Percentiles rank a stretch among this genome's conserved stretches.
Evolutionary conservation across 228 moss, liverwort and hornwort genomes (phyloP).

Genomic region (Sphagnum fallax): DNA sequence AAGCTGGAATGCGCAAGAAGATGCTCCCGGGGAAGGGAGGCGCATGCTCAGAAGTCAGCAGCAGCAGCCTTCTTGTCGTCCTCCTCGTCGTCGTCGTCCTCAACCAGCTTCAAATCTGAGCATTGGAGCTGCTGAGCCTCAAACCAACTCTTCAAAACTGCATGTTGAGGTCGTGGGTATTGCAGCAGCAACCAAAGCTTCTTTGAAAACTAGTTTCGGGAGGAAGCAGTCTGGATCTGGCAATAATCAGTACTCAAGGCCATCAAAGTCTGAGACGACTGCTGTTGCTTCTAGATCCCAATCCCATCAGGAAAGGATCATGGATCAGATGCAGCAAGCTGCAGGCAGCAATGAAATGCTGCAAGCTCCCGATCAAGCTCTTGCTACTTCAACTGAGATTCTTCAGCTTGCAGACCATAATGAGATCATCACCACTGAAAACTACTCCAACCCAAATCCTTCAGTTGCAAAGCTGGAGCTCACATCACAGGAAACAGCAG

Average conservation of each 20-base stretch:
- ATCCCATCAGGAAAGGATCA: background rate
- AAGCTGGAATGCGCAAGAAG: conserved; percentile 21
- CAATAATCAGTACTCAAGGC: background rate
- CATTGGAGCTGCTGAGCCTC: too few relatives aligned
- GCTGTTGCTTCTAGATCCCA: too few relatives aligned
- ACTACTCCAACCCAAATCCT: too few relatives aligned
- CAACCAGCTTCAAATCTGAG: background rate
- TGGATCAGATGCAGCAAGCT: background rate
- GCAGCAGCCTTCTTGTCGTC: conserved; percentile 6
- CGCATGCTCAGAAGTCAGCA: conserved; percentile 15
- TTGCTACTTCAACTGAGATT: too few relatives aligned
- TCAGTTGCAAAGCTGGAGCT: too few relatives aligned
- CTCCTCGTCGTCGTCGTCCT: conserved; percentile 2
- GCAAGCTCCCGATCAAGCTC: too few relatives aligned
- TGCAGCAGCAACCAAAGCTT: background rate
- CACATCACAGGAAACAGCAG: too few relatives aligned
- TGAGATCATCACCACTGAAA: too few relatives aligned
- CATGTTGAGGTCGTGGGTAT: background rate
- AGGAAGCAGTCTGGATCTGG: background rate
- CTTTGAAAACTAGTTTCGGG: conserved; percentile 1
- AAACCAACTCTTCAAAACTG: too few relatives aligned
- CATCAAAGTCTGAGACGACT: background rate
- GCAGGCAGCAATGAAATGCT: background rate
- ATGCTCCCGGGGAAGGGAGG: conserved; percentile 5
- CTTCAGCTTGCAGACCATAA: too few relatives aligned